Evolutionary conservation across 192 early-diverging fungal genomes (phyloP).

Genomic region (Pilaira anomala): DNA sequence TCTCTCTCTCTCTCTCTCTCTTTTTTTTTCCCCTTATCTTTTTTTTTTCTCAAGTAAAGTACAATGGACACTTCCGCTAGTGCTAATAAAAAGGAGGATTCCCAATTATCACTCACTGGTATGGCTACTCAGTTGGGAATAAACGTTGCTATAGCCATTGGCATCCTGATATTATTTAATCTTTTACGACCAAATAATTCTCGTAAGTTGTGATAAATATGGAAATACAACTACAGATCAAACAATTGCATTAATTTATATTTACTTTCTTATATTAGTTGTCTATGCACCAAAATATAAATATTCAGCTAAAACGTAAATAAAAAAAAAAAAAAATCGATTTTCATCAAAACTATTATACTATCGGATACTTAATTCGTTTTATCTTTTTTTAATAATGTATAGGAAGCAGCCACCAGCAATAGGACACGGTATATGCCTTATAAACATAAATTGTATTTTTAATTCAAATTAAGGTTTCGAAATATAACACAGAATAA

Average conservation of each 20-base stretch:
- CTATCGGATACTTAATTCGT: conserved; percentile 10
- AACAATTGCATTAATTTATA: not conserved
- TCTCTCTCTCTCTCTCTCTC: not conserved
- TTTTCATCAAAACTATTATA: too few species aligned
- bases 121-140: conserved; percentile 58
- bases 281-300: conserved; percentile 52
- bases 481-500: not conserved
- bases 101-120: conserved; percentile 39
- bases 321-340: conserved; percentile 18
- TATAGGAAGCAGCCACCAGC: conserved; percentile 59
- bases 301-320: conserved; percentile 36
- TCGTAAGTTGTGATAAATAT: conserved; percentile 40
- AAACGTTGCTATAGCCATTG: conserved; percentile 53
- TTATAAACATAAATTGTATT: too few species aligned
- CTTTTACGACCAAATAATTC: conserved; percentile 59
- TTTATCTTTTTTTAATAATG: not conserved
- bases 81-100: not conserved
- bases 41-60: not conserved
- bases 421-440: conserved; percentile 43
- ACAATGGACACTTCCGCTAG: not conserved
- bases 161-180: conserved; percentile 52
- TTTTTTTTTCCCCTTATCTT: not conserved
- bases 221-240: not conserved
- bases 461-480: too few species aligned
- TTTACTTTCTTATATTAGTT: conserved; percentile 17